These are phyloP conservation scores for Trypanosoma avium DNA, from an alignment of 208 protist species.

Conservation along the genomic window DNA sequence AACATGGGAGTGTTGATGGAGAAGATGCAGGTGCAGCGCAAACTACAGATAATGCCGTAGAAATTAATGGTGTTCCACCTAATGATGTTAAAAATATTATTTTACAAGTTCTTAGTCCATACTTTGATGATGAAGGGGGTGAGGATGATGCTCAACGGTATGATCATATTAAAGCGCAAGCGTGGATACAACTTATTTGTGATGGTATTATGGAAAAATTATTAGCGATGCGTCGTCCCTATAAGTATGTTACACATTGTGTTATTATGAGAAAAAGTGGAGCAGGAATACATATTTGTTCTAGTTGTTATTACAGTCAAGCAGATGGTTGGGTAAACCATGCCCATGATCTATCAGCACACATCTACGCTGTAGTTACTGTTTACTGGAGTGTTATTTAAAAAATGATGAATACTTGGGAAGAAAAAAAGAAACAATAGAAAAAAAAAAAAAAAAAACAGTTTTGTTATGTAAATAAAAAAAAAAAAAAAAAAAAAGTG, in stretches of 20 bases:
- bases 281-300: constrained; percentile 84
- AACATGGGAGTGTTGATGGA: constrained; percentile 14
- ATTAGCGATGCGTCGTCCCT: constrained; percentile 74
- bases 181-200: constrained; percentile 82
- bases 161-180: constrained; percentile 68
- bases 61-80: constrained; percentile 47
- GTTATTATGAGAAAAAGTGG: constrained; percentile 87
- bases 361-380: constrained; percentile 80
- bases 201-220: constrained; percentile 82
- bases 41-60: constrained; percentile 21
- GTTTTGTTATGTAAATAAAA: too few species aligned
- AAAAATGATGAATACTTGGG: constrained; percentile 2
- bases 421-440: background rate
- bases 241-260: constrained; percentile 83
- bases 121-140: constrained; percentile 81
- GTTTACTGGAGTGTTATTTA: constrained; percentile 88
- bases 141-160: constrained; percentile 73
- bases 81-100: constrained; percentile 92
- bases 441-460: background rate
- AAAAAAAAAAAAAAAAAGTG: background rate
- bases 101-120: constrained; percentile 74
- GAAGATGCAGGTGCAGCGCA: constrained; percentile 9
- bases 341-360: constrained; percentile 81
- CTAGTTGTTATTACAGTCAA: constrained; percentile 78
- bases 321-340: constrained; percentile 83